Base-by-base conservation (phyloP, 2,329 filamentous ascomycete species). In the Phaeosphaeria sp. region DNA sequence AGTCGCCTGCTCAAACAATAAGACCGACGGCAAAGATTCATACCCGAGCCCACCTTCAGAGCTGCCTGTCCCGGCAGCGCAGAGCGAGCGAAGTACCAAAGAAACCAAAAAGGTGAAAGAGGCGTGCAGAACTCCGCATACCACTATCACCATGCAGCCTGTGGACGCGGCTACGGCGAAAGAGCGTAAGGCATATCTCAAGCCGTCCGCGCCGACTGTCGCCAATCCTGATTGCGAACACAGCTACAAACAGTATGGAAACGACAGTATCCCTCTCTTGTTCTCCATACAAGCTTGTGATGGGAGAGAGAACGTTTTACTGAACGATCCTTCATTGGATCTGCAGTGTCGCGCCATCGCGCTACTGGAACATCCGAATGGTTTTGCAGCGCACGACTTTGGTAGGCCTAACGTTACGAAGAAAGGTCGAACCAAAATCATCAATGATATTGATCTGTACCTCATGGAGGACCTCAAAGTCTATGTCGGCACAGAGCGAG, bases 401-500 rank as follows among this genome's bases (percentile, higher is more conserved):
- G 60, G 64, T 11, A 65, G 65, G n/a, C 47, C 20, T 0, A 43
- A 49, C 1, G 45, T 40, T 2, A 36, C 25, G 25, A 53, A 44
- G 25, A 40, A 22, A 9, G 57, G 49, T 1, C 51, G 57, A 1
- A 30, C 49, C 24, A 55, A 44, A 7, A 42, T 61, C 8, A 49
- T 70, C 6, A 42, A 54, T 17, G 58, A 68, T 22, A 48, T 63
- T 22, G 67, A 69, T 30, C 45, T 70, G 1, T 70, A 69, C 33
- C 49, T 66, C 3, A 25, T 27, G 22, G 33, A 42, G 8, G 49
- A 57, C 13, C 30, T 33, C 6, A 59, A 64, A 22, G 33, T 71
- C 11, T 48, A 66, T 21, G 57, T 71, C 9, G 64, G 60, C 17
- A 62, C 63, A 0, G 63, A 68, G 17, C 49, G 22, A 3, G 66